Percentiles rank a stretch among this genome's conserved stretches.
Conservation (phyloP, 768 basidiomycete genomes). For the Podaxis rugospora region DNA sequence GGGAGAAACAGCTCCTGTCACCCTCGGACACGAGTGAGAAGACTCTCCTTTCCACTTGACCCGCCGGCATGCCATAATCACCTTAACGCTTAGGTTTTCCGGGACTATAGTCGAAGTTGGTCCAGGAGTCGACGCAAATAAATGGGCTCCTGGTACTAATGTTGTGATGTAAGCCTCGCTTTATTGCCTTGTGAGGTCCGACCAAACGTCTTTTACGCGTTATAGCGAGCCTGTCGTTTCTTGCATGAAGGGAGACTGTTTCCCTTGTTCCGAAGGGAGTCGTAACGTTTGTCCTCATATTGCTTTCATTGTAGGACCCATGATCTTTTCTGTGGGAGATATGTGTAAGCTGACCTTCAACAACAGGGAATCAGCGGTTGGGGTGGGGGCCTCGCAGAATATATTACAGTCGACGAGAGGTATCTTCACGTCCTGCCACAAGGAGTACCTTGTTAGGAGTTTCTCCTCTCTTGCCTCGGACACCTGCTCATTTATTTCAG, state of each 20-base stretch:
- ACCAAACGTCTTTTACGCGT: not conserved
- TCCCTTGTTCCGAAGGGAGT: constrained; percentile 25
- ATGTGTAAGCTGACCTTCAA: not conserved
- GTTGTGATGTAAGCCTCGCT: constrained; percentile 25
- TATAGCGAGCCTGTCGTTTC: constrained; percentile 38
- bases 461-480: not conserved
- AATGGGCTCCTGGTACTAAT: constrained; percentile 30
- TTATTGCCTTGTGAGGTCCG: not conserved
- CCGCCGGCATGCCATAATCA: not conserved
- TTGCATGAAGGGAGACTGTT: constrained; percentile 32
- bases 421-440: constrained; percentile 35
- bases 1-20: constrained; percentile 35
- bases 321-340: not conserved
- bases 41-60: not conserved
- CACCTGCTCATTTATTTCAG: constrained; percentile 18
- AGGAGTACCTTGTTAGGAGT: constrained; percentile 28
- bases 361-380: constrained; percentile 31
- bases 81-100: constrained; percentile 22
- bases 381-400: constrained; percentile 45
- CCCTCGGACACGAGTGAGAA: constrained; percentile 43
- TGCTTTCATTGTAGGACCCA: constrained; percentile 30
- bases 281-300: constrained; percentile 30
- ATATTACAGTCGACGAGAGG: constrained; percentile 28
- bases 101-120: constrained; percentile 32
- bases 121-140: constrained; percentile 24